Conservation (phyloP, 441 rosid species). For the Kokia cookei region DNA sequence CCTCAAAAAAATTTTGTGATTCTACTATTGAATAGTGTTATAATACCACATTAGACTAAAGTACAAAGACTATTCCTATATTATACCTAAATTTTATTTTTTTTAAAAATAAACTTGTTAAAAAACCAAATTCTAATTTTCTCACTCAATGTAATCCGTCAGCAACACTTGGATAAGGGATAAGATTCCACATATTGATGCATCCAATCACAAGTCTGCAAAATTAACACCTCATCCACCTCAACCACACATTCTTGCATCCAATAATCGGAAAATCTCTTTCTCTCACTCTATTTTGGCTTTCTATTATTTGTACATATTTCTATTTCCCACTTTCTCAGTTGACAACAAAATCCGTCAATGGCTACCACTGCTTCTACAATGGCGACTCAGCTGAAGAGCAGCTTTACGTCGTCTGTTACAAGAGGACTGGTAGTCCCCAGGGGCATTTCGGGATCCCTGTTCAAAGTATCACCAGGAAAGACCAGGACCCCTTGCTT, state of each 20-base stretch:
- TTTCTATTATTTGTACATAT: conserved; percentile 8
- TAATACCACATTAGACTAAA: too few relatives aligned
- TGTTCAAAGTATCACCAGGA: conserved; percentile 45
- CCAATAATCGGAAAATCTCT: background rate
- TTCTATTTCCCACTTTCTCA: background rate
- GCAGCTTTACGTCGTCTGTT: conserved; percentile 67
- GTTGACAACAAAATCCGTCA: background rate
- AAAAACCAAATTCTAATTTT: too few relatives aligned
- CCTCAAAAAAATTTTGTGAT: too few relatives aligned
- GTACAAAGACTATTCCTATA: too few relatives aligned
- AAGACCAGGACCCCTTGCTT: conserved; percentile 45
- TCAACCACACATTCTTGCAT: background rate
- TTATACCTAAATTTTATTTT: too few relatives aligned
- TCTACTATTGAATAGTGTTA: too few relatives aligned
- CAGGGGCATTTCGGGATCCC: conserved; percentile 59
- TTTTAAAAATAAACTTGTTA: too few relatives aligned
- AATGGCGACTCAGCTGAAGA: conserved; percentile 87
- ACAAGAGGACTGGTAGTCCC: conserved; percentile 43
- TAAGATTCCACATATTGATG: conserved; percentile 32
- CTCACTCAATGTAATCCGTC: too few relatives aligned
- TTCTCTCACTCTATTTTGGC: background rate
- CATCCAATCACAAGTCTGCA: conserved; percentile 38
- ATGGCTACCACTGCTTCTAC: conserved; percentile 78
- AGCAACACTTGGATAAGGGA: conserved; percentile 36
- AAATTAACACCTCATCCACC: conserved; percentile 20